A percentile compares a stretch with the other conserved stretches of the same genome.
Conservation (phyloP, 2,329 filamentous ascomycete genomes). For the Paramyrothecium sp. region DNA sequence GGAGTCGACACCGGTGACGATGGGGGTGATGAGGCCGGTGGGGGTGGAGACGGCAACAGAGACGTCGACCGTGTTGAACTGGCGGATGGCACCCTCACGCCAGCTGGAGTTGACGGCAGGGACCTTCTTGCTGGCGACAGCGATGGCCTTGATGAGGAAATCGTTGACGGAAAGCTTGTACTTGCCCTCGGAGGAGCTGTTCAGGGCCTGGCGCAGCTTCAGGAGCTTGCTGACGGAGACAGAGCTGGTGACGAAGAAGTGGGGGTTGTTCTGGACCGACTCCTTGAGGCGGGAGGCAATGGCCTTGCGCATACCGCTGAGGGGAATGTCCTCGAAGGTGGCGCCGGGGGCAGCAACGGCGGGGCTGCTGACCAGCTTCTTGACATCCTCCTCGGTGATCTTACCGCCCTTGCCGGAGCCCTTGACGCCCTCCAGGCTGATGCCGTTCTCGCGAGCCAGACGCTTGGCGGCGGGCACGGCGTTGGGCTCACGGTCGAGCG, state of each 20-base stretch:
- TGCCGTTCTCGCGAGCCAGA: slow-evolving; percentile 80
- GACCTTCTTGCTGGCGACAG: slow-evolving; percentile 85
- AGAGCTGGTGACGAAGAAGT: slow-evolving; percentile 93
- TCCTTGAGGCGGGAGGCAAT: slow-evolving; percentile 88
- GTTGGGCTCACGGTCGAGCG: slow-evolving; percentile 78
- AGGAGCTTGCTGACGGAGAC: slow-evolving; percentile 93
- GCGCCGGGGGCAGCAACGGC: slow-evolving; percentile 57
- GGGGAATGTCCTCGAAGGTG: slow-evolving; percentile 78
- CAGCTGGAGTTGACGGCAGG: slow-evolving; percentile 95
- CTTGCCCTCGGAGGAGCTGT: slow-evolving; percentile 82
- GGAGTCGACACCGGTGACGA: slow-evolving; percentile 84
- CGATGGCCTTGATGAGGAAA: slow-evolving; percentile 97
- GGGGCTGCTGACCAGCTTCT: slow-evolving; percentile 70
- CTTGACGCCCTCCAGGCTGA: slow-evolving; percentile 76
- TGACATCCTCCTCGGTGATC: slow-evolving; percentile 89
- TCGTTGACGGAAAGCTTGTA: slow-evolving; percentile 99
- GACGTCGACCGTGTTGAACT: slow-evolving; percentile 91
- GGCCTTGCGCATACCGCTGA: slow-evolving; percentile 94
- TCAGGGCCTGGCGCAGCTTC: slow-evolving; percentile 93
- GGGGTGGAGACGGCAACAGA: slow-evolving; percentile 95
- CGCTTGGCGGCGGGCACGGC: slow-evolving; percentile 73
- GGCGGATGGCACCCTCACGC: slow-evolving; percentile 85
- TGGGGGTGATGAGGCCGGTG: slow-evolving; percentile 92
- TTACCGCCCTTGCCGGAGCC: slow-evolving; percentile 82
- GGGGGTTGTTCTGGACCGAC: slow-evolving; percentile 90